These are phyloP conservation scores for Russula emetica DNA, from an alignment of 768 basidiomycete species.

Conservation along the genomic window DNA sequence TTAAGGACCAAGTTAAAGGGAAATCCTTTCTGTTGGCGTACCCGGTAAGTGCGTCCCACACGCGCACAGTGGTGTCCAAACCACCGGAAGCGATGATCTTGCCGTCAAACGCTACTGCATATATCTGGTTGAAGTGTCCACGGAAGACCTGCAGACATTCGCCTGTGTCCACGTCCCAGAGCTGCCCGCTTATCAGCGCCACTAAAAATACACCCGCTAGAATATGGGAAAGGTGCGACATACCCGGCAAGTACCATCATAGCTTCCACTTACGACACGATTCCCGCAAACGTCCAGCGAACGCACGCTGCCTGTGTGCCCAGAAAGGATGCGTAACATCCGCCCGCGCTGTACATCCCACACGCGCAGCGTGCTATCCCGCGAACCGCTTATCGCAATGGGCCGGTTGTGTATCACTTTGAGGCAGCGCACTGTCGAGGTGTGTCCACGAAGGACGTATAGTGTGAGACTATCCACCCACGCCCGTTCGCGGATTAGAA, in stretches of 20 bases:
- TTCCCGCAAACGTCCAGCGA: constrained; percentile 86
- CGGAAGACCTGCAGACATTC: constrained; percentile 51
- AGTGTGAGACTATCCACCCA: constrained; percentile 9
- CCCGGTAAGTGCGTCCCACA: constrained; percentile 86
- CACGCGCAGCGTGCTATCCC: constrained; percentile 80
- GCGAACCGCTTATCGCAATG: constrained; percentile 84
- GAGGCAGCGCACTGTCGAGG: constrained; percentile 86
- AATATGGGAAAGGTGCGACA: constrained; percentile 25
- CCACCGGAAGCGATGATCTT: constrained; percentile 91
- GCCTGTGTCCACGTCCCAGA: constrained; percentile 56
- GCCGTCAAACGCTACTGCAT: constrained; percentile 85
- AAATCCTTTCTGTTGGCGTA: constrained; percentile 36
- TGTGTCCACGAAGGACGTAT: constrained; percentile 78
- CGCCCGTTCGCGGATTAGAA: neutral
- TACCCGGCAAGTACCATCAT: constrained; percentile 84
- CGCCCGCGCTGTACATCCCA: constrained; percentile 90
- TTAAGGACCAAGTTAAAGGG: neutral
- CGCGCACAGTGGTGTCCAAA: constrained; percentile 96
- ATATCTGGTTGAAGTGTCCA: constrained; percentile 91
- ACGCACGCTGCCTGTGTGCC: constrained; percentile 78
- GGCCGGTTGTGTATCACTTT: constrained; percentile 84
- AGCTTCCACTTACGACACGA: constrained; percentile 85
- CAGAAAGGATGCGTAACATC: constrained; percentile 58
- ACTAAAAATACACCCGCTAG: neutral
- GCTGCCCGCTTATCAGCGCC: constrained; percentile 35